Evolutionary conservation across 176 grass and related monocot species (phyloP).

Genomic region (Stipa capillata): DNA sequence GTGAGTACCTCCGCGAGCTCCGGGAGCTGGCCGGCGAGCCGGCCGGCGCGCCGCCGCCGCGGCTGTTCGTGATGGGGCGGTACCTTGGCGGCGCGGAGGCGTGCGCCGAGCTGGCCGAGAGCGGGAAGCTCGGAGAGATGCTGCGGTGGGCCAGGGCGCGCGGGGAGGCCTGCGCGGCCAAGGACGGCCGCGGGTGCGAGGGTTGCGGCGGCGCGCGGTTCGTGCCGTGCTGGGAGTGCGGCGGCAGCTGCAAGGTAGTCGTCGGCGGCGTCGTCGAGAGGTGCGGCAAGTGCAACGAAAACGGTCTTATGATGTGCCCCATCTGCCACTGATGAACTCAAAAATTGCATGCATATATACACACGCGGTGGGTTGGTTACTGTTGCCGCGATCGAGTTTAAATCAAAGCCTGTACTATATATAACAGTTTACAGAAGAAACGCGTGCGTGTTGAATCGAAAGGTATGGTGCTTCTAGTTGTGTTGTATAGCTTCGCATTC

Average conservation of each 20-base stretch:
- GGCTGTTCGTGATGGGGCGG: conserved; percentile 66
- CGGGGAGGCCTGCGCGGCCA: conserved; percentile 26
- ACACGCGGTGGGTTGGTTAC: not conserved
- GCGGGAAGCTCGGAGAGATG: conserved; percentile 65
- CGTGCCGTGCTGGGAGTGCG: conserved; percentile 79
- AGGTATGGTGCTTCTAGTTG: not conserved
- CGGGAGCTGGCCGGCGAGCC: conserved; percentile 45
- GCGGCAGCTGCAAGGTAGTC: conserved; percentile 72
- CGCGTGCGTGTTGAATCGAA: not conserved
- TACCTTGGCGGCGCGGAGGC: conserved; percentile 77
- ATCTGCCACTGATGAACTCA: conserved; percentile 54
- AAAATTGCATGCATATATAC: not conserved
- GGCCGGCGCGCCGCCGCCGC: conserved; percentile 38
- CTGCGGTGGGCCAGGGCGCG: conserved; percentile 57
- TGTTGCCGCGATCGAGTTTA: not conserved
- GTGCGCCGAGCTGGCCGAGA: conserved; percentile 43
- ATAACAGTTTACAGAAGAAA: not conserved
- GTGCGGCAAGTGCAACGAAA: conserved; percentile 84
- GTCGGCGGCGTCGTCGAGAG: conserved; percentile 24
- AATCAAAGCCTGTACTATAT: not conserved
- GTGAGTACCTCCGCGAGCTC: conserved; percentile 76
- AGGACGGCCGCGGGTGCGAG: conserved; percentile 58
- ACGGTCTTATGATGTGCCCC: conserved; percentile 78
- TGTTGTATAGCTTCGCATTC: not conserved
- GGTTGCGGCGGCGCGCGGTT: conserved; percentile 79